phyloP scores from a whole-genome alignment of 2,329 filamentous ascomycete genomes.

The Hymenoscyphus fructigenus region DNA sequence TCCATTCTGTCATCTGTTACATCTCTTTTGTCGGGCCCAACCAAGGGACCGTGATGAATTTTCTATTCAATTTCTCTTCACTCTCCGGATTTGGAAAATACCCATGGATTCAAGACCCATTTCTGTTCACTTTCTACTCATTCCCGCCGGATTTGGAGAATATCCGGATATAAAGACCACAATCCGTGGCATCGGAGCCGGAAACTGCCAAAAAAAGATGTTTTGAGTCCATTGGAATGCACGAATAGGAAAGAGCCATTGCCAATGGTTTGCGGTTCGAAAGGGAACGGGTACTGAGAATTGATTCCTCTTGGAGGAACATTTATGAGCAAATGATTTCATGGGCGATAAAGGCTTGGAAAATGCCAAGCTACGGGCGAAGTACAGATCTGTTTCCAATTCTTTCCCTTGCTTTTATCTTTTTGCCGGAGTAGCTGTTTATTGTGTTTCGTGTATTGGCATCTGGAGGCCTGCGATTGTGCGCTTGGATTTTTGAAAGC shows the following conservation, averaged over 20 bases:
- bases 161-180: neutral
- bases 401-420: neutral
- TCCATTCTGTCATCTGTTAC: constrained; percentile 13
- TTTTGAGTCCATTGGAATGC: neutral
- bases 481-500: constrained; percentile 1
- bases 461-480: neutral
- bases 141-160: neutral
- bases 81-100: constrained; percentile 6
- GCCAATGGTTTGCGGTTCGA: constrained; percentile 6
- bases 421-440: neutral
- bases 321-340: constrained; percentile 7
- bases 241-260: neutral
- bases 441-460: constrained; percentile 4
- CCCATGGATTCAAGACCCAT: neutral
- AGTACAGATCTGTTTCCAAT: constrained; percentile 8
- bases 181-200: constrained; percentile 1
- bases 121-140: constrained; percentile 2
- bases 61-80: neutral
- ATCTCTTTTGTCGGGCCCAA: constrained; percentile 3
- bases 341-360: constrained; percentile 1
- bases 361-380: neutral
- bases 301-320: neutral
- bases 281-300: neutral
- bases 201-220: neutral
- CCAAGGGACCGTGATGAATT: neutral